Base-by-base conservation (phyloP, 257 asterid species). In the Ocimum tenuiflorum region DNA sequence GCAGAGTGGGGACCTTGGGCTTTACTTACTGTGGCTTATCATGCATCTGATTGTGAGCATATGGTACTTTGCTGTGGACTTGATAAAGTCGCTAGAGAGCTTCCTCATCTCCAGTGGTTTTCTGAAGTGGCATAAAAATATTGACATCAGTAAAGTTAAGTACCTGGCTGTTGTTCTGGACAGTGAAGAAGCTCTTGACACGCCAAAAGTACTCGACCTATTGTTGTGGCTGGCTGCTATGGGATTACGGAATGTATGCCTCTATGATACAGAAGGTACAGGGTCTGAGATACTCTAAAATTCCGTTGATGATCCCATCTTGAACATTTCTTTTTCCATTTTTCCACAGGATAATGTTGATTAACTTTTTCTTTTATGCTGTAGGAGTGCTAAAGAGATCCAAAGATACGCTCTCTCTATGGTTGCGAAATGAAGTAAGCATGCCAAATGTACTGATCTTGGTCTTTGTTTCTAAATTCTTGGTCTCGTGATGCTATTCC, bases 81-180 rank as follows among this genome's bases (percentile, higher is more conserved):
- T 81, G 67, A 69, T 77, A 58, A 82, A 68, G 43, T 49, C 83
- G 42, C 19, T 88, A 9, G 96, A 94, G 83, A 88, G 87, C 80
- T 74, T 77, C 72, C 85, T 88, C n/a, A 88, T 94, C 64, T 81
- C 96, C 42, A 63, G 79, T 55, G 88, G 95, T 36, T 63, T 79
- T 35, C 59, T 81, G 49, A 75, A 77, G 83, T 81, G 70, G 56
- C 90, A 86, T 71, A 71, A 61, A 69, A 23, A 72, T 51, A 71
- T 94, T 69, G 82, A 90, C 68, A 73, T 82, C 75, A 73, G 83
- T 76, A 94, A 83, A 75, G 92, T 90, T 41, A 72, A 71, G 69
- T 91, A 82, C 79, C 86, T 94, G 69, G 97, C 96, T 13, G 73
- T 94, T 78, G 97, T 84, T 77, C 80, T 94, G 50, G 99, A 90